Base-by-base conservation (phyloP, 805 yeast genomes). In the Clavispora asparagi region DNA sequence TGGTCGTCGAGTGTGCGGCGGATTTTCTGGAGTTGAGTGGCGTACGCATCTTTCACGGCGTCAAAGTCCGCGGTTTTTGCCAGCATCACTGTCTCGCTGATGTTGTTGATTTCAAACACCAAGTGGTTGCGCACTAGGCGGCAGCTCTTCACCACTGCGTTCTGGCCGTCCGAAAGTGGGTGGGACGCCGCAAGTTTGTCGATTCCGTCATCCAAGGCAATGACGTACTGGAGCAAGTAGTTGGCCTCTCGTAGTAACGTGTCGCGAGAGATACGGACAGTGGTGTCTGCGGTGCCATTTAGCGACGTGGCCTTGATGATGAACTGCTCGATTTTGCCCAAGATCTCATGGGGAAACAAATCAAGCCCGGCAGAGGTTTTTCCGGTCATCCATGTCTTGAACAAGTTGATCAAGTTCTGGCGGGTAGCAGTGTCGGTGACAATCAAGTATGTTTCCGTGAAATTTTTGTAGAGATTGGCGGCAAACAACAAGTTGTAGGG, bases 401-500 rank as follows among this genome's bases (percentile, higher is more conserved):
- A 71, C 47, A 71, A 55, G 50, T 68, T 68, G 44, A 70, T 70
- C 49, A 71, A 56, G 47, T 58, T 56, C 49, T 67, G 74, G 48
- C 76, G 56, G 14, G 74, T 68, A 16, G 61, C 57, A 1, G 67
- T 64, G 51, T 71, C 74, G 32, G 70, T 63, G 39, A 70, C 73
- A 38, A 70, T 58, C 43, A 64, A 54, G 52, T 70, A 71, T 2
- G 71, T 61, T 44, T 68, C 73, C 3, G 72, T 64, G 55, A 70
- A 71, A 39, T 58, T 56, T 43, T 58, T 58, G 55, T 62, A 69
- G 36, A 71, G 52, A 43, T 63, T 63, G 19, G 56, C 49, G 36
- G 68, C 67, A 52, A 71, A 70, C 42, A 70, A 53, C 40, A 68
- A 47, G 49, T 69, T 69, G 57, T 69, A 71, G 7, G 77, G 77